phyloP scores from a whole-genome alignment of 768 basidiomycete genomes.

The Rhodosporidiobolus odoratus region DNA sequence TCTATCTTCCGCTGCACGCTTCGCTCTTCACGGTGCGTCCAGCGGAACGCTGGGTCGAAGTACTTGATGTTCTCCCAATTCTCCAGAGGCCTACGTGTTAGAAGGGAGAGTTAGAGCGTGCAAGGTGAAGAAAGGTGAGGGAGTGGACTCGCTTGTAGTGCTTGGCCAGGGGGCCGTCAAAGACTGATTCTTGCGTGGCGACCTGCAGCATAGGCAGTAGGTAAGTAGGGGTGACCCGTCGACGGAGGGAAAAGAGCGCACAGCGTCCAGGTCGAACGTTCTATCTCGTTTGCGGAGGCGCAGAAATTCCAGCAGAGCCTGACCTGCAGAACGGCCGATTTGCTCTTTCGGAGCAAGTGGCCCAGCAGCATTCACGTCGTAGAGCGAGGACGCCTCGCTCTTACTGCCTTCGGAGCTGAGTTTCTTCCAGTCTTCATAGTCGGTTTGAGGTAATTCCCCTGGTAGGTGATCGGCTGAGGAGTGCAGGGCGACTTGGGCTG shows the following conservation, averaged over 20 bases:
- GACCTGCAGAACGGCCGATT: neutral
- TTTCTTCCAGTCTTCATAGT: neutral
- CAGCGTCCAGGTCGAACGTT: constrained; percentile 16
- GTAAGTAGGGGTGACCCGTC: neutral
- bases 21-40: constrained; percentile 46
- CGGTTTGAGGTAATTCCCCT: neutral
- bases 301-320: neutral
- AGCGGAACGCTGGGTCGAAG: constrained; percentile 46
- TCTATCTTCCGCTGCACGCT: constrained; percentile 40
- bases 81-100: no score
- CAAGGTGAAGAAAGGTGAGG: no score
- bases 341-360: neutral
- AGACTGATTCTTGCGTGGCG: constrained; percentile 27
- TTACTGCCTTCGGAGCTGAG: neutral
- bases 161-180: constrained; percentile 19
- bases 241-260: neutral
- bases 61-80: constrained; percentile 39
- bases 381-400: neutral
- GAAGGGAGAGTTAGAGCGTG: no score
- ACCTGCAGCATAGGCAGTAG: constrained; percentile 1
- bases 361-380: neutral
- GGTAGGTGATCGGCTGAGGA: neutral
- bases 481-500: neutral
- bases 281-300: neutral
- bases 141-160: constrained; percentile 13